Conservation (phyloP, 2,329 filamentous ascomycete species). For the Rachicladosporium sp. region DNA sequence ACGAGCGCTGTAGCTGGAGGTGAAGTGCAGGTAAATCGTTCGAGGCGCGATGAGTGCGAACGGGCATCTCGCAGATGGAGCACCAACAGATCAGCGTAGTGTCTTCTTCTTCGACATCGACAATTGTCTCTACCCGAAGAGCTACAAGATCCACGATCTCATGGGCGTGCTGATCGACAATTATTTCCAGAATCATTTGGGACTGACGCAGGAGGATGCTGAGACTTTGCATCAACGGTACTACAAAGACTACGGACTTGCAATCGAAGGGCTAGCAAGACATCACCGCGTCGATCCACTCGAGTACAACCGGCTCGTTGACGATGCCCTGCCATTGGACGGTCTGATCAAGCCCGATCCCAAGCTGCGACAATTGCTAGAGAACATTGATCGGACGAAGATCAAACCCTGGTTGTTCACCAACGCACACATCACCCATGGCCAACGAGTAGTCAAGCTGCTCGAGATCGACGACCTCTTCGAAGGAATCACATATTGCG, state of each 20-base stretch:
- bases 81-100: slow-evolving; percentile 19
- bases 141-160: slow-evolving; percentile 66
- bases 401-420: slow-evolving; percentile 90
- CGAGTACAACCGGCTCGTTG: slow-evolving; percentile 87
- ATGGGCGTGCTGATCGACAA: slow-evolving; percentile 73
- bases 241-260: slow-evolving; percentile 78
- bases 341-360: slow-evolving; percentile 68
- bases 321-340: slow-evolving; percentile 85
- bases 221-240: slow-evolving; percentile 77
- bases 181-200: slow-evolving; percentile 57
- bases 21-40: too few species aligned
- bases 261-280: slow-evolving; percentile 84
- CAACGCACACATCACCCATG: slow-evolving; percentile 89
- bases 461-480: slow-evolving; percentile 79
- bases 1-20: too few species aligned
- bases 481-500: slow-evolving; percentile 88
- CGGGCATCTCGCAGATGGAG: neutral
- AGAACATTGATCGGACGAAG: slow-evolving; percentile 71
- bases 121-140: slow-evolving; percentile 85
- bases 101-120: slow-evolving; percentile 86
- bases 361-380: slow-evolving; percentile 60
- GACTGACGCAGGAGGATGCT: slow-evolving; percentile 65
- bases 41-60: slow-evolving; percentile 1
- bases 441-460: slow-evolving; percentile 65
- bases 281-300: slow-evolving; percentile 92